phyloP scores from a whole-genome alignment of 768 basidiomycete species.

The Psilocybe tampanensis region DNA sequence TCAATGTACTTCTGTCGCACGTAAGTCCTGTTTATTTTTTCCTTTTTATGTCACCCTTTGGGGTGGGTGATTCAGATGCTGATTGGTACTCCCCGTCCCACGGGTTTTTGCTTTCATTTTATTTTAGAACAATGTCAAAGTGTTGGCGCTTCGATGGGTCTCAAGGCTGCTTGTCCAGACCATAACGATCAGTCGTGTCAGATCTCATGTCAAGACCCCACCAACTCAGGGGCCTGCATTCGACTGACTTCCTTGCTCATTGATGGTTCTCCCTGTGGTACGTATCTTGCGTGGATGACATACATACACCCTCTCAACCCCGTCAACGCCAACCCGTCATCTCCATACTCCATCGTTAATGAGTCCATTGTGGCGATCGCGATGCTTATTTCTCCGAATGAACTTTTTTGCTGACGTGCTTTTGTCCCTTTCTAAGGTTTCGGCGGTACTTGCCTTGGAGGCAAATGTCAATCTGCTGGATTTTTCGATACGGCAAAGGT shows the following conservation, averaged over 20 bases:
- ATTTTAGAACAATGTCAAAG: constrained; percentile 71
- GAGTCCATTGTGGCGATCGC: background rate
- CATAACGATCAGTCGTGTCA: constrained; percentile 69
- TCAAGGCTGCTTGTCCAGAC: constrained; percentile 67
- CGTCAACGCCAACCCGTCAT: background rate
- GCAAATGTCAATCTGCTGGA: constrained; percentile 62
- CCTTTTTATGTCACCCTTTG: background rate
- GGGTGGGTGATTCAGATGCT: background rate
- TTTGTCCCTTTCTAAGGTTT: constrained; percentile 45
- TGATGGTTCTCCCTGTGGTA: constrained; percentile 85
- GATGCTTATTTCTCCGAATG: background rate
- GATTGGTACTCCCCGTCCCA: constrained; percentile 17
- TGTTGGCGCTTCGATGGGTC: constrained; percentile 71
- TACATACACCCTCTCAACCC: background rate
- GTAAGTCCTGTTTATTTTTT: constrained; percentile 39
- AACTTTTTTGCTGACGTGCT: background rate
- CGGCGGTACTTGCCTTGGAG: constrained; percentile 67
- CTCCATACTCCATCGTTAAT: too few species aligned
- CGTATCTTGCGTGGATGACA: constrained; percentile 23
- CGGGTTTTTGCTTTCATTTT: background rate
- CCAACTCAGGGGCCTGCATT: constrained; percentile 59
- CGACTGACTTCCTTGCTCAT: constrained; percentile 70
- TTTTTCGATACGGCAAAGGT: constrained; percentile 66
- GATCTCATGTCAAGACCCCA: constrained; percentile 81
- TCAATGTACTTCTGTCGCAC: constrained; percentile 70